Evolutionary conservation across 2,329 filamentous ascomycete genomes (phyloP).

Genomic region (Gnomoniopsis sp.): DNA sequence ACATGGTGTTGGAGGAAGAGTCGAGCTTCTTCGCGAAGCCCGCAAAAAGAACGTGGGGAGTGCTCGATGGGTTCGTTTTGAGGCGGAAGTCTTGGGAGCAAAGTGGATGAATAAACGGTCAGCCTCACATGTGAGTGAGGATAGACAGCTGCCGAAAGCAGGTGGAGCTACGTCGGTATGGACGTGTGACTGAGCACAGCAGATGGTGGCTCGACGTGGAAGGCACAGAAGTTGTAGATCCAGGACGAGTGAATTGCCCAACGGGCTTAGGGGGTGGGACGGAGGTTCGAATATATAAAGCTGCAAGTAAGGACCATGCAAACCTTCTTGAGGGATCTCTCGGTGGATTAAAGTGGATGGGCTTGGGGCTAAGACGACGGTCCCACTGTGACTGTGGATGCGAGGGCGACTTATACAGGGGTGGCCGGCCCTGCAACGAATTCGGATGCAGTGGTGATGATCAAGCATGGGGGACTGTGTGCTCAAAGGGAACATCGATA

Average conservation of each 20-base stretch:
- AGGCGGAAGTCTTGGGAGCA: neutral
- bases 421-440: slow-evolving; percentile 2
- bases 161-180: neutral
- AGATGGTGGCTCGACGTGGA: neutral
- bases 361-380: slow-evolving; percentile 8
- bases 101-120: neutral
- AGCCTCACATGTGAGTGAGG: neutral
- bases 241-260: neutral
- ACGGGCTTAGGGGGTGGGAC: neutral
- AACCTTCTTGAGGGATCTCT: neutral
- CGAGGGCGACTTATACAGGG: slow-evolving; percentile 17
- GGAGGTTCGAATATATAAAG: slow-evolving; percentile 16
- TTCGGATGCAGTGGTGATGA: slow-evolving; percentile 11
- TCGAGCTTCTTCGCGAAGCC: slow-evolving; percentile 2
- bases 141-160: slow-evolving; percentile 5
- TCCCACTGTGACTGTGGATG: slow-evolving; percentile 2
- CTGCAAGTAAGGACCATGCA: slow-evolving; percentile 10
- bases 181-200: slow-evolving; percentile 9
- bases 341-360: slow-evolving; percentile 10
- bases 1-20: slow-evolving; percentile 40
- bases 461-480: neutral
- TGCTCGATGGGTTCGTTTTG: neutral
- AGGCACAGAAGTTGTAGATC: neutral
- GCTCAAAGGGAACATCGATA: slow-evolving; percentile 5
- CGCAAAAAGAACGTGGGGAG: neutral